Base-by-base conservation (phyloP, 1,284 basidiomycete species). In the Ceratobasidium sp. region DNA sequence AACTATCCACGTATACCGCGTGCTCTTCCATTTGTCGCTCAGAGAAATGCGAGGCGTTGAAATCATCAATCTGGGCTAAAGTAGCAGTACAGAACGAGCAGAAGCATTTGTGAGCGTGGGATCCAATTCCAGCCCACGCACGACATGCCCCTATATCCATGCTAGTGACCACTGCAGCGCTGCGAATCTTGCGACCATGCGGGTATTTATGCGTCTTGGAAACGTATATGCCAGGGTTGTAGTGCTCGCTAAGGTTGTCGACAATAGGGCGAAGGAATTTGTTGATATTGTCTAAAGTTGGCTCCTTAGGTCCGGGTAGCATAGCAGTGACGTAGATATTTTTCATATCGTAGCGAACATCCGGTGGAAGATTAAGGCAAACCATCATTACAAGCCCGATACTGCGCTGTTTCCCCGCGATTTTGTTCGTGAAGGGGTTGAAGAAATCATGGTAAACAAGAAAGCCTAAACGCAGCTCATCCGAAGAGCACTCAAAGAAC, bases 251-350 rank as follows among this genome's bases (percentile, higher is more conserved):
- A 7, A 86, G 78, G 15, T 83, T 80, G 15, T 82, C 79, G 2
- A 85, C 79, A 2, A 86, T 46, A 1, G 81, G 82, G n/a, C 52
- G 22, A 0, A 85, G 61, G 67, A 82, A 81, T 51, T 81, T 81
- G 70, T 85, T 84, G 40, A 84, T 71, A 25, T 81, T 56, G 15
- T 79, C 62, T 2, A 75, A 43, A 3, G 69, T 66, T 1, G 80
- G 80, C 57, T 81, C 78, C 11, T 52, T 25, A 13, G 79, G 81
- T 2, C 81, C 81, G 2, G 81, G 85, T 82, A 82, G 82, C 19
- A 86, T 78, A 2, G 83, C 84, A 9, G 82, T 82, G 8, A 86
- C 80, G 74, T 81, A 85, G 22, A 86, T 79, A 66, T 86, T 85
- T 68, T 86, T 82, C 2, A 78, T 65, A n/a, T 81, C 78, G 76